phyloP scores from a whole-genome alignment of 495 filamentous ascomycete species.

The Aspergillus egyptiacus region DNA sequence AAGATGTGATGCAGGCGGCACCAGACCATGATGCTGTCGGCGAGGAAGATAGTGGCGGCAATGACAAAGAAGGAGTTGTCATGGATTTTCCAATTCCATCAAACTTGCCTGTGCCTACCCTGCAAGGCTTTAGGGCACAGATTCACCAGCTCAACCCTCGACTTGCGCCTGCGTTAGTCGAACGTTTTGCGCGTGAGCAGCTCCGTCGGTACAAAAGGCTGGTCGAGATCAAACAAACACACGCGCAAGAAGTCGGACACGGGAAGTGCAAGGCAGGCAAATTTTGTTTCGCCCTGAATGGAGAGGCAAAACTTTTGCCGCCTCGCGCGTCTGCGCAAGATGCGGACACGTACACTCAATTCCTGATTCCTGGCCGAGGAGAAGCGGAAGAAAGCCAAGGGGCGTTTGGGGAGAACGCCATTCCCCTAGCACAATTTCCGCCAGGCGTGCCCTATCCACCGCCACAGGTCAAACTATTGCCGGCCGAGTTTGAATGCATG shows the following conservation, averaged over 20 bases:
- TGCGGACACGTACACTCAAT: slow-evolving; percentile 43
- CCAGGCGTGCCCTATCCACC: slow-evolving; percentile 77
- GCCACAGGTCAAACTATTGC: slow-evolving; percentile 55
- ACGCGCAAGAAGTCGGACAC: slow-evolving; percentile 50
- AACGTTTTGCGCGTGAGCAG: slow-evolving; percentile 81
- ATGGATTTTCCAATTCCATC: slow-evolving; percentile 44
- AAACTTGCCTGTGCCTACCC: slow-evolving; percentile 59
- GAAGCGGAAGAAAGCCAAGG: slow-evolving; percentile 60
- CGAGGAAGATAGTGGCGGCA: slow-evolving; percentile 42
- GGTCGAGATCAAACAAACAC: slow-evolving; percentile 65
- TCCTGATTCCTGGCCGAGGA: slow-evolving; percentile 44
- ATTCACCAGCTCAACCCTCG: slow-evolving; percentile 66
- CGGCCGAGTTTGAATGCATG: slow-evolving; percentile 88
- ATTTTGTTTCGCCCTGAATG: slow-evolving; percentile 62
- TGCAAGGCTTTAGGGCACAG: slow-evolving; percentile 72
- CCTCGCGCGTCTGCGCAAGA: slow-evolving; percentile 41
- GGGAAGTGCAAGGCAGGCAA: slow-evolving; percentile 52
- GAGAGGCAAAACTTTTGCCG: slow-evolving; percentile 46
- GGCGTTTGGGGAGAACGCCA: slow-evolving; percentile 56
- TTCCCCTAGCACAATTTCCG: slow-evolving; percentile 69
- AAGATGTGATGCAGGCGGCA: slow-evolving; percentile 1
- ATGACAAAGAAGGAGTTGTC: slow-evolving; percentile 38
- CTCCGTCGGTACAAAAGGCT: slow-evolving; percentile 72
- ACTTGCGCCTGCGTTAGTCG: slow-evolving; percentile 62
- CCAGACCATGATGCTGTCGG: slow-evolving; percentile 18